A percentile compares a stretch with the other conserved stretches of the same genome.
Evolutionary conservation across 768 basidiomycete species (phyloP).

Genomic region (Naganishia antarctica): DNA sequence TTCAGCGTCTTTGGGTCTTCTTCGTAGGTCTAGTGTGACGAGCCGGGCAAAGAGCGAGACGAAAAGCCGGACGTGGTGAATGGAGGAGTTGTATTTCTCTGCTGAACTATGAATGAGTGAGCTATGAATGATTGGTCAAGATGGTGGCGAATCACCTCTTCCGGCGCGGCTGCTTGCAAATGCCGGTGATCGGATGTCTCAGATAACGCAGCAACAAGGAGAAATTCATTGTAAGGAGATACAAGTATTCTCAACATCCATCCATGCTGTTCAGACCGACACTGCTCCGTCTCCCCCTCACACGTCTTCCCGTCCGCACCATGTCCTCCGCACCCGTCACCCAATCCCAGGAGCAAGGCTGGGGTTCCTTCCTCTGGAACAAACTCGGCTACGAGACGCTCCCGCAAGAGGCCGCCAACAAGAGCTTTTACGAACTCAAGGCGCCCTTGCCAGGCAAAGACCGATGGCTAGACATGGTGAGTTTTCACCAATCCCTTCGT

Average conservation of each 20-base stretch:
- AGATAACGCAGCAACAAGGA: background rate
- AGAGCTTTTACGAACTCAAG: slow-evolving; percentile 46
- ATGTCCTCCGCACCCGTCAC: slow-evolving; percentile 9
- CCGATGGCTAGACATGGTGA: slow-evolving; percentile 39
- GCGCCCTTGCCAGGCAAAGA: slow-evolving; percentile 40
- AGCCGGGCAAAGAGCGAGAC: too few relatives aligned
- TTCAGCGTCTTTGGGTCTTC: slow-evolving; percentile 49
- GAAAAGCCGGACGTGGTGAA: too few relatives aligned
- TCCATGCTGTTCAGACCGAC: background rate
- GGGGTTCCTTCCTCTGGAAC: slow-evolving; percentile 26
- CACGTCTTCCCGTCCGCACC: background rate
- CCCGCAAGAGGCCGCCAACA: slow-evolving; percentile 29
- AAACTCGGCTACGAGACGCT: slow-evolving; percentile 43
- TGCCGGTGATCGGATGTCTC: background rate
- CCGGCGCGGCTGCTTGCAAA: background rate
- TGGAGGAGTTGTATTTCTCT: too few relatives aligned
- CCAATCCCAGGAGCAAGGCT: slow-evolving; percentile 8
- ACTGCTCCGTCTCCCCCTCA: background rate
- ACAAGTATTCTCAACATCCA: background rate
- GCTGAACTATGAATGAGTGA: too few relatives aligned
- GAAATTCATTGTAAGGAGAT: background rate
- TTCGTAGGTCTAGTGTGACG: slow-evolving; percentile 23
- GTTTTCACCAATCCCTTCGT: background rate
- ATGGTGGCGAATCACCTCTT: background rate
- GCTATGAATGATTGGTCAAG: too few relatives aligned